phyloP scores from a whole-genome alignment of 2,329 filamentous ascomycete genomes.

The Ampelomyces quisqualis region DNA sequence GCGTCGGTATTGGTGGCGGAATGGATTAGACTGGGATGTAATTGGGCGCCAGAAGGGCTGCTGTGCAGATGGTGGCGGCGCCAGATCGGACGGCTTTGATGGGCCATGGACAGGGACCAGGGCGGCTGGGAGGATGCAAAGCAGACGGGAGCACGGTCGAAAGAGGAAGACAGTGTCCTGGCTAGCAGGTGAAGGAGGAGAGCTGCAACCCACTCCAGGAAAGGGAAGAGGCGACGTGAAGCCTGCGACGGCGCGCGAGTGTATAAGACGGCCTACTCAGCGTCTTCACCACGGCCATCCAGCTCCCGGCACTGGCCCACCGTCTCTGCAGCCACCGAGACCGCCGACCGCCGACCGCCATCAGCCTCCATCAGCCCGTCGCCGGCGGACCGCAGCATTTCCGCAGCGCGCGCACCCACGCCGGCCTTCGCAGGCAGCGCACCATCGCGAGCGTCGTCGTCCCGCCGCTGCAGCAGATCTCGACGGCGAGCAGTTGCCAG shows the following conservation, averaged over 20 bases:
- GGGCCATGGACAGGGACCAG: constrained; percentile 21
- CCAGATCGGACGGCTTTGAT: constrained; percentile 20
- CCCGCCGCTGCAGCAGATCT: constrained; percentile 27
- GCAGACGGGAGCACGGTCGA: constrained; percentile 24
- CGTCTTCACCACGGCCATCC: constrained; percentile 28
- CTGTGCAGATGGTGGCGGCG: constrained; percentile 27
- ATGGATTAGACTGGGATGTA: constrained; percentile 26
- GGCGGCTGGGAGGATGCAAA: constrained; percentile 26
- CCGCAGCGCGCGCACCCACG: constrained; percentile 12
- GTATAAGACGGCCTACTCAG: constrained; percentile 41
- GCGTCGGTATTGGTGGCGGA: constrained; percentile 11
- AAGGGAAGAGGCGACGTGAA: constrained; percentile 27
- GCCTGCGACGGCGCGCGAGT: constrained; percentile 19
- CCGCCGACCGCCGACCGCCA: constrained; percentile 17
- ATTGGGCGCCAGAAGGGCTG: constrained; percentile 31
- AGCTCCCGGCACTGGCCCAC: constrained; percentile 30
- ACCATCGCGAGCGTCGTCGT: constrained; percentile 8
- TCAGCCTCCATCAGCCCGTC: no score
- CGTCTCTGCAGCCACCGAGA: constrained; percentile 27
- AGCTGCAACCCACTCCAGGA: constrained; percentile 38
- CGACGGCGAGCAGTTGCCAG: constrained; percentile 9
- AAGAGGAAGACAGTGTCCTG: constrained; percentile 33
- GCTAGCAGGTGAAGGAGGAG: constrained; percentile 33
- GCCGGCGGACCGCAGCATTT: constrained; percentile 22
- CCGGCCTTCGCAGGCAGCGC: no score